Conservation (phyloP, 2,329 filamentous ascomycete genomes). For the Aspergillus caelatus region DNA sequence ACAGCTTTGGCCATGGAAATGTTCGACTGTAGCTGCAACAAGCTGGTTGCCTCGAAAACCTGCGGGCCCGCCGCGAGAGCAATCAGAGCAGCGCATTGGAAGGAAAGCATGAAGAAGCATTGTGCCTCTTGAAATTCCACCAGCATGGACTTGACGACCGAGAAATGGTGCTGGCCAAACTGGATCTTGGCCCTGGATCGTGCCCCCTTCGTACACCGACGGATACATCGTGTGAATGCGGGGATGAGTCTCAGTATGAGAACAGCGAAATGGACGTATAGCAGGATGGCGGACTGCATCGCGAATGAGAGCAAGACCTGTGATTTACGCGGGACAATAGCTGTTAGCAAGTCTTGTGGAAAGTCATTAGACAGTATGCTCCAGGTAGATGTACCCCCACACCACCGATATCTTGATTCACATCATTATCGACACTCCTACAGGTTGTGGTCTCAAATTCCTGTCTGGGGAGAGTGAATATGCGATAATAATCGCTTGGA, state of each 20-base stretch:
- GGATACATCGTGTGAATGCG: neutral
- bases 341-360: neutral
- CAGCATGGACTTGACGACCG: constrained; percentile 9
- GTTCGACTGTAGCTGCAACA: neutral
- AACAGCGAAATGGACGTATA: neutral
- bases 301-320: neutral
- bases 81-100: constrained; percentile 2
- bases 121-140: constrained; percentile 16
- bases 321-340: neutral
- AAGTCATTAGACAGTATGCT: neutral
- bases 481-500: neutral
- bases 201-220: neutral
- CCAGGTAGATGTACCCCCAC: constrained; percentile 5
- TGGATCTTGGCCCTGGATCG: neutral
- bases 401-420: constrained; percentile 1
- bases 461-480: neutral
- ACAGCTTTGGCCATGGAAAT: neutral
- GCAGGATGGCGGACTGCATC: neutral
- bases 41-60: constrained; percentile 1
- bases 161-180: constrained; percentile 2
- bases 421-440: neutral
- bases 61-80: neutral
- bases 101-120: constrained; percentile 15
- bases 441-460: neutral
- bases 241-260: neutral